A percentile compares a stretch with the other conserved stretches of the same genome.
Conservation (phyloP, 495 filamentous ascomycete species). For the Pseudoneurospora amorphoporcata region DNA sequence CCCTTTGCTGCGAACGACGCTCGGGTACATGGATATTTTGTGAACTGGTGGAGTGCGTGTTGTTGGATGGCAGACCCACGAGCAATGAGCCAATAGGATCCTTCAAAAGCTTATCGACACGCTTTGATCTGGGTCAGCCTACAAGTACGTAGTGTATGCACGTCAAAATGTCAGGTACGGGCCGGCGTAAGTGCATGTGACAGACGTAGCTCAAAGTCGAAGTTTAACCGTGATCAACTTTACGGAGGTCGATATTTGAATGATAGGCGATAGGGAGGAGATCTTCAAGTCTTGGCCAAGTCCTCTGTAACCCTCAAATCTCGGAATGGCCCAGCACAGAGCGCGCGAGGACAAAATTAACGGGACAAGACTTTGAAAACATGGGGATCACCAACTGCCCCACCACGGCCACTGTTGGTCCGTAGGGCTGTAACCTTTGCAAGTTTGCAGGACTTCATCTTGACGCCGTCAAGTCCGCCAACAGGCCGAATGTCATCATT, state of each 20-base stretch:
- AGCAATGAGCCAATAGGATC: not conserved
- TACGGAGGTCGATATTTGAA: not conserved
- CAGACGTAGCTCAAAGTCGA: not conserved
- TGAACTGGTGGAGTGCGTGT: not conserved
- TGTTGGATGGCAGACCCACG: not conserved
- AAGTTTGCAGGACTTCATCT: not conserved
- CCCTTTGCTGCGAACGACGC: not conserved
- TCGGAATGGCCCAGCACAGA: not conserved
- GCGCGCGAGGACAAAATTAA: not conserved
- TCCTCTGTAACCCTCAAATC: not conserved
- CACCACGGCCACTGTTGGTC: not conserved
- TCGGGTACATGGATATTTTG: not conserved
- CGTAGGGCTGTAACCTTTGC: not conserved
- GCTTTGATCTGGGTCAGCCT: not conserved
- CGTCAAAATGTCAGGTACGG: not conserved
- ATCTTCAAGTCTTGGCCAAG: not conserved
- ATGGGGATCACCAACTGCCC: not conserved
- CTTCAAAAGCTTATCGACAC: not conserved
- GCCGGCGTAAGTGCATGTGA: not conserved
- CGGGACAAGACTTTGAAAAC: not conserved
- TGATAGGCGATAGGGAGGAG: not conserved
- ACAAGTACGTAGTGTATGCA: not conserved
- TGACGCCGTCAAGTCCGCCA: not conserved
- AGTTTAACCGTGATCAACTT: not conserved
- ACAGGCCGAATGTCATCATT: not conserved